phyloP scores from a whole-genome alignment of 2,329 filamentous ascomycete species.

The Diplodia sapinea region DNA sequence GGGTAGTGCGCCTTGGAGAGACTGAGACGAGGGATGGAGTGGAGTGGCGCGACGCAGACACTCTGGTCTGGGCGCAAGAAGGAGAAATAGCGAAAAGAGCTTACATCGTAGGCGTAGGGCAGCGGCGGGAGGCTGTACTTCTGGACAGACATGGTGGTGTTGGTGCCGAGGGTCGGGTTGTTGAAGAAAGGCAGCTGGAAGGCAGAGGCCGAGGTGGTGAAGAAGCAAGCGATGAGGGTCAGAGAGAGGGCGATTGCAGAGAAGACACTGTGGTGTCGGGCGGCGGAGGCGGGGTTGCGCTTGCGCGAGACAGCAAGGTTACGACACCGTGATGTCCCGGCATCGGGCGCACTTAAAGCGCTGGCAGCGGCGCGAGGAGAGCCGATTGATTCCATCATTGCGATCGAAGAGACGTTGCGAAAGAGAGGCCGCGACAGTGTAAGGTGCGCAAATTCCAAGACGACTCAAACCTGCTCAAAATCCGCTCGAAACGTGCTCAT shows the following conservation, averaged over 20 bases:
- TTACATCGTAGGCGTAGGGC: constrained; percentile 73
- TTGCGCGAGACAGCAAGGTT: constrained; percentile 12
- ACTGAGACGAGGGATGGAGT: neutral
- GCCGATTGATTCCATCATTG: neutral
- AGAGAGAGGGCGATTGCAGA: constrained; percentile 15
- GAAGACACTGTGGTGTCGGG: constrained; percentile 12
- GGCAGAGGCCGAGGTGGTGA: constrained; percentile 26
- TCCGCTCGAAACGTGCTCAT: constrained; percentile 28
- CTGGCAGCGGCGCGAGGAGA: constrained; percentile 2
- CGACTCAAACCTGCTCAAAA: constrained; percentile 32
- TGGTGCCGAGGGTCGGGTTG: constrained; percentile 43
- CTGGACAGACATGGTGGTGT: constrained; percentile 45
- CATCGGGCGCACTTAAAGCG: constrained; percentile 8
- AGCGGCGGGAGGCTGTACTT: constrained; percentile 68
- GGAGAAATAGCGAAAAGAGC: constrained; percentile 38
- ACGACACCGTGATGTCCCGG: constrained; percentile 29
- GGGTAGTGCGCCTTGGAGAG: neutral
- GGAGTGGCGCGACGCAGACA: neutral
- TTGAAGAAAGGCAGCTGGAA: constrained; percentile 30
- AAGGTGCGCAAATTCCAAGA: constrained; percentile 16
- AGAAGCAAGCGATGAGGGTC: constrained; percentile 6
- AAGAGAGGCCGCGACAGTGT: neutral
- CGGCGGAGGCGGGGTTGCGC: constrained; percentile 8
- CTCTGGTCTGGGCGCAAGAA: neutral
- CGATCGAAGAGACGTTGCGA: constrained; percentile 1